phyloP scores from a whole-genome alignment of 2,329 filamentous ascomycete species.

The Didymella keratinophila region DNA sequence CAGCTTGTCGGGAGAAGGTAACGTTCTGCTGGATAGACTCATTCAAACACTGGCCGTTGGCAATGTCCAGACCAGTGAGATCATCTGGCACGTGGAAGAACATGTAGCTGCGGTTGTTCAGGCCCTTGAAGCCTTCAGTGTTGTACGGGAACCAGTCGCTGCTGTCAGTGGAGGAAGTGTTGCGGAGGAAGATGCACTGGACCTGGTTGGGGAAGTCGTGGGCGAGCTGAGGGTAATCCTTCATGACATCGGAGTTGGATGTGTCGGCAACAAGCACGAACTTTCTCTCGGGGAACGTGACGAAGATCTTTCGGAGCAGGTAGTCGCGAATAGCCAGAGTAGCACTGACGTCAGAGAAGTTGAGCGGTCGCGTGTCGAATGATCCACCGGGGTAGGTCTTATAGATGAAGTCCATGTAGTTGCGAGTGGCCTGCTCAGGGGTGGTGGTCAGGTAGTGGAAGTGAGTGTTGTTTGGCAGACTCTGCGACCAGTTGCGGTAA shows the following conservation, averaged over 20 bases:
- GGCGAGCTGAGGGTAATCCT: constrained; percentile 66
- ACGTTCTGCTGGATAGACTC: constrained; percentile 71
- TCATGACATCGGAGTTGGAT: constrained; percentile 79
- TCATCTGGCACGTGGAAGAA: constrained; percentile 80
- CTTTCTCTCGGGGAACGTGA: constrained; percentile 76
- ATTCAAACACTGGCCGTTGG: constrained; percentile 73
- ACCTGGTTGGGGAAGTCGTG: constrained; percentile 74
- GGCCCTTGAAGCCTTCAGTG: constrained; percentile 72
- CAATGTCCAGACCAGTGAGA: constrained; percentile 70
- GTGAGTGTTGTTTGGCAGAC: constrained; percentile 69
- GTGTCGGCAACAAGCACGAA: constrained; percentile 81
- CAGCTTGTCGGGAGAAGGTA: constrained; percentile 63
- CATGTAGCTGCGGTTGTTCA: constrained; percentile 76
- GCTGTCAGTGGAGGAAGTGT: constrained; percentile 73
- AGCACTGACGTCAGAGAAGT: constrained; percentile 78
- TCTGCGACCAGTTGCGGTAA: constrained; percentile 77
- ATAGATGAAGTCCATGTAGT: constrained; percentile 83
- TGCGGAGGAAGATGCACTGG: constrained; percentile 79
- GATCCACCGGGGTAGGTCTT: constrained; percentile 78
- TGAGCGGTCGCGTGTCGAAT: constrained; percentile 76
- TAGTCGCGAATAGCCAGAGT: constrained; percentile 75
- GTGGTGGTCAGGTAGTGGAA: constrained; percentile 86
- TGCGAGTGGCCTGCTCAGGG: constrained; percentile 77
- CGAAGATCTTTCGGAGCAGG: constrained; percentile 74
- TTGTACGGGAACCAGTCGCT: constrained; percentile 77